Evolutionary conservation across 345 rosid species (phyloP).

Genomic region (Theobroma cacao): DNA sequence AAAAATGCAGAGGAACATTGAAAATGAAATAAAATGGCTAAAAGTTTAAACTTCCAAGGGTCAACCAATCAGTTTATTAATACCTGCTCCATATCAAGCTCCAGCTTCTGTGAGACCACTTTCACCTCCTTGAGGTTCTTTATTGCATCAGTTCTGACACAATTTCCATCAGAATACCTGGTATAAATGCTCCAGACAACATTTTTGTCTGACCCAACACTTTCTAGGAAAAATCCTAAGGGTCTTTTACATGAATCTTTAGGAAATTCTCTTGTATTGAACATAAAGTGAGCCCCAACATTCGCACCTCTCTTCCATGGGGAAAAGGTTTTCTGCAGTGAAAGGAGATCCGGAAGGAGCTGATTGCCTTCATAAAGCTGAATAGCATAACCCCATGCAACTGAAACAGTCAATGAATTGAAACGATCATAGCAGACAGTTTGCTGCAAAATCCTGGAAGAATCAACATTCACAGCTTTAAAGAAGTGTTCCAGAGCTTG

Average conservation of each 20-base stretch:
- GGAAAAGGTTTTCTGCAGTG: constrained; percentile 58
- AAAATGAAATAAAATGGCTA: neutral
- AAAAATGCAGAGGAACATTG: neutral
- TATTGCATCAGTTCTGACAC: constrained; percentile 41
- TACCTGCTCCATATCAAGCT: constrained; percentile 61
- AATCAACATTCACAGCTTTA: constrained; percentile 55
- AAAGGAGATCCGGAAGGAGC: constrained; percentile 73
- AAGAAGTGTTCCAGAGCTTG: constrained; percentile 59
- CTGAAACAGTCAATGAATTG: constrained; percentile 57
- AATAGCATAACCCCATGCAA: constrained; percentile 89
- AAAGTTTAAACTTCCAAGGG: neutral
- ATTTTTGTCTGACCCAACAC: constrained; percentile 40
- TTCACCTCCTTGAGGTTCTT: constrained; percentile 42
- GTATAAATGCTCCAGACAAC: constrained; percentile 61
- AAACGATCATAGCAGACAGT: constrained; percentile 69
- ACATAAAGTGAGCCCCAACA: constrained; percentile 51
- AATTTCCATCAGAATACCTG: constrained; percentile 41
- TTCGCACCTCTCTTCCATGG: constrained; percentile 74
- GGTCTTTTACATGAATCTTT: constrained; percentile 72
- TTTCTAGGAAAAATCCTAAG: constrained; percentile 52
- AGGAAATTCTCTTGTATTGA: constrained; percentile 67
- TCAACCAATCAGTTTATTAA: neutral
- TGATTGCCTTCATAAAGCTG: constrained; percentile 71
- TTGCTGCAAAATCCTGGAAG: constrained; percentile 80
- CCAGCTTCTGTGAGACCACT: constrained; percentile 52